These are phyloP conservation scores for Ramicandelaber brevisporus DNA, from an alignment of 192 early-diverging fungal species.

Conservation along the genomic window DNA sequence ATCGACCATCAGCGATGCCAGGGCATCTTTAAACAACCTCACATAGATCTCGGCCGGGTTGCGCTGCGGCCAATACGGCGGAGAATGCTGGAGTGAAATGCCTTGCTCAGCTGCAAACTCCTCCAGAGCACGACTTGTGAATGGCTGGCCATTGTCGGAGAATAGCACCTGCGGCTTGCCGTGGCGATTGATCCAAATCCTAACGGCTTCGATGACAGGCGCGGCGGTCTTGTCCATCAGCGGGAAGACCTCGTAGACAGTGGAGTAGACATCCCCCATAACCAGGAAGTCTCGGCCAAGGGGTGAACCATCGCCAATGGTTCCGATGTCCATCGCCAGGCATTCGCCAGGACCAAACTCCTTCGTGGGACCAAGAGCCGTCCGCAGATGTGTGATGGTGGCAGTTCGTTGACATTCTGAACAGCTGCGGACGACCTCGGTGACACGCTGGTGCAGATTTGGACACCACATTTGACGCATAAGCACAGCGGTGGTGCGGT, in stretches of 20 bases:
- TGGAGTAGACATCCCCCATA: slow-evolving; percentile 2
- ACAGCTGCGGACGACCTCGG: not conserved
- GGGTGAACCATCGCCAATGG: slow-evolving; percentile 3
- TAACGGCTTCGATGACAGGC: not conserved
- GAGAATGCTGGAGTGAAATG: slow-evolving; percentile 2
- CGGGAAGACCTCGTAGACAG: slow-evolving; percentile 3
- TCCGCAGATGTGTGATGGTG: slow-evolving; percentile 2
- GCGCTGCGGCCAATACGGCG: slow-evolving; percentile 4
- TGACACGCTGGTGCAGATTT: not conserved
- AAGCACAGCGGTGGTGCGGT: not conserved
- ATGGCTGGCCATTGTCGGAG: slow-evolving; percentile 6
- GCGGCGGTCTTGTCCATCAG: slow-evolving; percentile 1
- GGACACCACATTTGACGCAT: not conserved
- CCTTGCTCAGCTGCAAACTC: not conserved
- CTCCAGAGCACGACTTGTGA: not conserved
- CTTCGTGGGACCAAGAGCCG: not conserved
- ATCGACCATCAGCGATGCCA: slow-evolving; percentile 1
- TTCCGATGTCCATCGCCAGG: slow-evolving; percentile 6
- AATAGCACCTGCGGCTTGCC: slow-evolving; percentile 2
- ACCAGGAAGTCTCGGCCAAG: slow-evolving; percentile 2
- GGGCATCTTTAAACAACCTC: slow-evolving; percentile 5
- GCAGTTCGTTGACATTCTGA: slow-evolving; percentile 4
- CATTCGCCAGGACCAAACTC: slow-evolving; percentile 1
- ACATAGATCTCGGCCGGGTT: slow-evolving; percentile 6
- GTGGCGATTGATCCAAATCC: slow-evolving; percentile 2